Evolutionary conservation across 2,329 filamentous ascomycete genomes (phyloP), one percentile per base, ranked within the genome.

Genomic region (Fusarium luffae): DNA sequence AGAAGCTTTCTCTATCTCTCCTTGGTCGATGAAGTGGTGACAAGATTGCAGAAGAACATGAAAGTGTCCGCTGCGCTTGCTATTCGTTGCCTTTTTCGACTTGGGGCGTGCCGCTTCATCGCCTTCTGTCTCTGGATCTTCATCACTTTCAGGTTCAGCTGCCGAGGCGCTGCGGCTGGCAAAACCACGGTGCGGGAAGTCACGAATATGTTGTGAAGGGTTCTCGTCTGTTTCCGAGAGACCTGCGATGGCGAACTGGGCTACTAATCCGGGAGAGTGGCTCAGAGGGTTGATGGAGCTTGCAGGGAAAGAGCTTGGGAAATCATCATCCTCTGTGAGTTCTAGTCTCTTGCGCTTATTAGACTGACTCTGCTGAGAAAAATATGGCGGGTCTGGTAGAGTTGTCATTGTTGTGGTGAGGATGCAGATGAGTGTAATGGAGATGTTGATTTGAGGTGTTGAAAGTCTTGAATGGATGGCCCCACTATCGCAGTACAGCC

Each of bases 1-100:
- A 51, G 88, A 88, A 1, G 94, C 94, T 42, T 92, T 89, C 3
- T 84, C 70, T 63, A 93, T 90, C 74, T 97, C 91, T 32, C 89
- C 88, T 65, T 88, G 84, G 28, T 90, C 85, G 42, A 98, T 84
- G 74, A 90, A 93, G 37, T 87, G 87, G 78, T 96, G 91, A 72
- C 96, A 81, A 19, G 94, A 83, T 5, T 90, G 85, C 3, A 89
- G 89, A 59, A 97, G 80, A 13, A 90, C 87, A 58, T 87, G 84
- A 7, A 95, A 79, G 79, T 94, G 90, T 19, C 81, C 70, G 23
- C 69, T 71, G 2, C 66, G 69, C 42, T 50, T 66, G n/a, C 63
- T 59, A 8, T 50, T 60, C n/a, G 58, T 49, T 4, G 40, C 30
- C 25, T 69, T 59, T 32, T 63, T 54, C n/a, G 60, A 63, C 42